A percentile compares a stretch with the other conserved stretches of the same genome.
These are phyloP conservation scores for Carex littledalei DNA, from an alignment of 176 grass and related monocot species.

Conservation along the genomic window DNA sequence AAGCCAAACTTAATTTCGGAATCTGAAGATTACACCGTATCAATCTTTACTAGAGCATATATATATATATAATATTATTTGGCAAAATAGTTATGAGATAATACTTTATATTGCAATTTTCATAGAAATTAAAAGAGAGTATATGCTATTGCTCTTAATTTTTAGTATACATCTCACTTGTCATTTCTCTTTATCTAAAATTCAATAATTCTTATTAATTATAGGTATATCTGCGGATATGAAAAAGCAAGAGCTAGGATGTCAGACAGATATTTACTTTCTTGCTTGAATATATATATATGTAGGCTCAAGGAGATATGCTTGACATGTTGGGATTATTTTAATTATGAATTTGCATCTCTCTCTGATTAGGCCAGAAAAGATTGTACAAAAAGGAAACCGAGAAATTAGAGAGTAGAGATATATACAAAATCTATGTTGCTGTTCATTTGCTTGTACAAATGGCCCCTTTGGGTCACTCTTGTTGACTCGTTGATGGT, in stretches of 20 bases:
- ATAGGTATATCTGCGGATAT: not conserved
- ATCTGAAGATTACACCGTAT: too few species aligned
- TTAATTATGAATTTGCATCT: not conserved
- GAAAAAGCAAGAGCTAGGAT: not conserved
- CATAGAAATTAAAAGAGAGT: too few species aligned
- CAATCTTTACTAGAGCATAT: too few species aligned
- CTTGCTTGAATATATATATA: not conserved
- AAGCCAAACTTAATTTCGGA: not conserved
- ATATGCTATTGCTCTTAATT: not conserved
- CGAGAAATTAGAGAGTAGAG: not conserved
- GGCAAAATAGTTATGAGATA: too few species aligned
- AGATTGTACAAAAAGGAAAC: slow-evolving; percentile 12
- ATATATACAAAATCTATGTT: slow-evolving; percentile 8
- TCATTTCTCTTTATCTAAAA: not conserved
- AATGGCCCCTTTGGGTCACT: slow-evolving; percentile 10
- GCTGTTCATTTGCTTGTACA: slow-evolving; percentile 10
- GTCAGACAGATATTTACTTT: not conserved
- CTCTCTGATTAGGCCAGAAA: slow-evolving; percentile 6
- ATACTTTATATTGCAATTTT: too few species aligned
- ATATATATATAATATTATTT: too few species aligned
- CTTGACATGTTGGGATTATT: slow-evolving; percentile 2
- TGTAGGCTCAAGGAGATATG: not conserved
- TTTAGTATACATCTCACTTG: not conserved
- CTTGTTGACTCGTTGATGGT: not conserved
- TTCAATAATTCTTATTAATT: not conserved